These are phyloP conservation scores for Oehlia diaphana DNA, from an alignment of 192 early-diverging fungal genomes.

Conservation along the genomic window DNA sequence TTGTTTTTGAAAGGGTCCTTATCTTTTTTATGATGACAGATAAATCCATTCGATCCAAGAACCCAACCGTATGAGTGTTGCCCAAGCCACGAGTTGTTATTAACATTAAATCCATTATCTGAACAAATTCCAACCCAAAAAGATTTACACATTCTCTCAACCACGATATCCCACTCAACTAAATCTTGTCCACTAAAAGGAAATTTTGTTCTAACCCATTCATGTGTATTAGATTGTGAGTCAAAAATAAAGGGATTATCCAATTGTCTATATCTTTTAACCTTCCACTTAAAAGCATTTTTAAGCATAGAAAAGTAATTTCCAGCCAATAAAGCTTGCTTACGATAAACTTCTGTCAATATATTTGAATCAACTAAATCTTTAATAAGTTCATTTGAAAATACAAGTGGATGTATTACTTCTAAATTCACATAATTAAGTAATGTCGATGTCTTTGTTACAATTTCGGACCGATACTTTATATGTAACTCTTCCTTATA, in stretches of 20 bases:
- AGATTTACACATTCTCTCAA: conserved; percentile 6
- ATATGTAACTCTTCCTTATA: neutral
- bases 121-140: neutral
- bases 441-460: neutral
- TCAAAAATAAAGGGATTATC: too few relatives aligned
- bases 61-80: neutral
- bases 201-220: neutral
- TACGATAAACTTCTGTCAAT: neutral
- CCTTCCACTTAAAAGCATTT: too few relatives aligned
- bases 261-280: too few relatives aligned
- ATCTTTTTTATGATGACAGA: neutral
- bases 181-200: neutral
- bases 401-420: neutral
- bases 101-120: neutral
- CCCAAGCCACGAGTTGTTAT: conserved; percentile 4
- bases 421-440: neutral
- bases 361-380: neutral
- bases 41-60: neutral
- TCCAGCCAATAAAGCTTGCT: neutral
- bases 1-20: neutral
- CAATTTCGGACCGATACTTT: neutral
- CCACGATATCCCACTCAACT: conserved; percentile 9
- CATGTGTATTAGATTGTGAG: too few relatives aligned
- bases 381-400: neutral
- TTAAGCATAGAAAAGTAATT: neutral